These are phyloP conservation scores for Nicotiana otophora DNA, from an alignment of 257 asterid species.

Conservation along the genomic window DNA sequence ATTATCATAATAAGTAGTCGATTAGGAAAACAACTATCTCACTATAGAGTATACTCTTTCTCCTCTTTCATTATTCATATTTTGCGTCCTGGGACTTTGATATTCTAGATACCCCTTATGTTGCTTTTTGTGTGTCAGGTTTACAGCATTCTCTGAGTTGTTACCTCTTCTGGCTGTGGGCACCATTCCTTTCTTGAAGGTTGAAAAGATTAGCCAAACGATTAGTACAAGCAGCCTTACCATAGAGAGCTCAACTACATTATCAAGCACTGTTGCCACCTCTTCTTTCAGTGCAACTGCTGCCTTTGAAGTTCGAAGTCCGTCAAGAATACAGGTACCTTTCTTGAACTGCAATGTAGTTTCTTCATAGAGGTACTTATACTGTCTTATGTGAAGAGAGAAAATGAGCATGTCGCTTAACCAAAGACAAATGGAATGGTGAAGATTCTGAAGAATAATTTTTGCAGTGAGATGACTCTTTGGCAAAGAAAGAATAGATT, in stretches of 20 bases:
- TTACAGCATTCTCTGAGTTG: constrained; percentile 82
- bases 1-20: no score
- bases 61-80: no score
- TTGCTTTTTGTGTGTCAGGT: constrained; percentile 49
- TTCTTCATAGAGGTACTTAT: not conserved
- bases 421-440: not conserved
- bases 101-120: not conserved
- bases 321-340: constrained; percentile 75
- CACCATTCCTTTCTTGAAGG: constrained; percentile 67
- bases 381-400: not conserved
- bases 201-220: constrained; percentile 71
- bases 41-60: no score
- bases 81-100: no score
- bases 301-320: constrained; percentile 66
- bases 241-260: constrained; percentile 59
- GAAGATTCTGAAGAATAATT: not conserved
- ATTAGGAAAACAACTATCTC: no score
- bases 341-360: not conserved
- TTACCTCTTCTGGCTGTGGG: constrained; percentile 81
- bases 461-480: not conserved
- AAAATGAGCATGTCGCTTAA: not conserved
- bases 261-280: constrained; percentile 63
- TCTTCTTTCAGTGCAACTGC: constrained; percentile 73
- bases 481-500: not conserved
- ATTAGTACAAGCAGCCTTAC: constrained; percentile 55